A percentile compares a stretch with the other conserved stretches of the same genome.
Conservation (phyloP, 192 early-diverging fungal species). For the Anaeromyces robustus region DNA sequence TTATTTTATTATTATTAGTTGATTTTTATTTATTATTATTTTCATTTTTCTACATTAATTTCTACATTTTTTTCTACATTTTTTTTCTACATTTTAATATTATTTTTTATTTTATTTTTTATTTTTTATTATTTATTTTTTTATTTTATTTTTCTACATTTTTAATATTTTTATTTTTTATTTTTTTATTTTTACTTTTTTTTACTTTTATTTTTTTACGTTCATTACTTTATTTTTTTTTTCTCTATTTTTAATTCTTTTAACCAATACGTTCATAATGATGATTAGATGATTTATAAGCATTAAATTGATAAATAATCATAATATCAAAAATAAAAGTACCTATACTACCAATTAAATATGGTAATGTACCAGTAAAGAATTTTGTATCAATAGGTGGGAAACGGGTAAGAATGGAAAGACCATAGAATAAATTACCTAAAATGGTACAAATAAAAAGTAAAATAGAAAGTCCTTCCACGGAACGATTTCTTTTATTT, state of each 20-base stretch:
- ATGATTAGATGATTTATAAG: neutral
- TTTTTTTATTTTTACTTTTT: too few species aligned
- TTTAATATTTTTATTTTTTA: too few species aligned
- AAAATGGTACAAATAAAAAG: slow-evolving; percentile 75
- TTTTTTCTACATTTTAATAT: too few species aligned
- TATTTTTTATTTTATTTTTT: too few species aligned
- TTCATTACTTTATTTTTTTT: too few species aligned
- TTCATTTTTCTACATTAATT: too few species aligned
- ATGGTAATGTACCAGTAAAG: slow-evolving; percentile 18
- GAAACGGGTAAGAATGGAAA: slow-evolving; percentile 12
- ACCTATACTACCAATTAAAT: slow-evolving; percentile 19
- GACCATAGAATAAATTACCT: slow-evolving; percentile 46
- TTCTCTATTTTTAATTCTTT: neutral
- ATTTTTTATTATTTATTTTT: too few species aligned
- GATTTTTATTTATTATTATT: too few species aligned
- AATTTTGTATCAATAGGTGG: slow-evolving; percentile 9
- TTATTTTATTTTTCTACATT: too few species aligned
- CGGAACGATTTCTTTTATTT: slow-evolving; percentile 52
- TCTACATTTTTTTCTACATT: too few species aligned
- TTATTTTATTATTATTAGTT: too few species aligned
- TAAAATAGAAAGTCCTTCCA: slow-evolving; percentile 59
- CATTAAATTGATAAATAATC: slow-evolving; percentile 5
- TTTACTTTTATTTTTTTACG: too few species aligned
- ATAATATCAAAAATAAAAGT: slow-evolving; percentile 15
- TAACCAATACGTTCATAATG: neutral